Evolutionary conservation across 306 rosid species (phyloP), one percentile per base, ranked within the genome.

Genomic region (Cotoneaster glaucophyllus): DNA sequence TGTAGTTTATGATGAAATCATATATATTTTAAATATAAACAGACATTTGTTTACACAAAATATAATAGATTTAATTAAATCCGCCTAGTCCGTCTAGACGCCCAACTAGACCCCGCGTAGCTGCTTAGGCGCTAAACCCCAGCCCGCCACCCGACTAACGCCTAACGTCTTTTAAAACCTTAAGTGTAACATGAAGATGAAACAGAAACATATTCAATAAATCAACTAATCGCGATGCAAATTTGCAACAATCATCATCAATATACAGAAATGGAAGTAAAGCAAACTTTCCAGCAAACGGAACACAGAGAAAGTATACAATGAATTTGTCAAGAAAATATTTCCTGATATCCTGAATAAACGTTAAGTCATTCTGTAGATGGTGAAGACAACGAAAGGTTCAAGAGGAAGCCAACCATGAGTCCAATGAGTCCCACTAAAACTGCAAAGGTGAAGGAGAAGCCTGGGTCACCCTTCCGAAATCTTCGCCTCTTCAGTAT

Each of bases 361-460:
- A 11, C 52, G 17, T 32, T 21, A 0, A 29, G 43, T 31, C 44
- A 74, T 44, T 61, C 71, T 28, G 84, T 81, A 62, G 95, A 69
- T 12, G 96, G 90, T 69, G 88, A 86, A 74, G 97, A 89, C 78
- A 83, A 85, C 41, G 88, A 67, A 63, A 95, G 84, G 75, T 86
- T 95, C 82, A 95, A 74, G 70, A 95, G 91, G 79, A 90, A 90
- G 81, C 99, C 97, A 64, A 88, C 90, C 90, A 87, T 77, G 79
- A 85, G 69, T 65, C 97, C 97, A 44, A 95, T 85, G n/a, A 95
- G 39, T 64, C 92, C 99, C 84, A 90, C 97, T 31, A 88, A 79
- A 66, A 90, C 63, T 64, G 99, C 92, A 28, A 84, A 90, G 70
- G 78, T 74, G 69, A 95, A 79, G 65, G 97, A 92, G 85, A 95